Base-by-base conservation (phyloP, 2,329 filamentous ascomycete species). In the Zarea fungicola region DNA sequence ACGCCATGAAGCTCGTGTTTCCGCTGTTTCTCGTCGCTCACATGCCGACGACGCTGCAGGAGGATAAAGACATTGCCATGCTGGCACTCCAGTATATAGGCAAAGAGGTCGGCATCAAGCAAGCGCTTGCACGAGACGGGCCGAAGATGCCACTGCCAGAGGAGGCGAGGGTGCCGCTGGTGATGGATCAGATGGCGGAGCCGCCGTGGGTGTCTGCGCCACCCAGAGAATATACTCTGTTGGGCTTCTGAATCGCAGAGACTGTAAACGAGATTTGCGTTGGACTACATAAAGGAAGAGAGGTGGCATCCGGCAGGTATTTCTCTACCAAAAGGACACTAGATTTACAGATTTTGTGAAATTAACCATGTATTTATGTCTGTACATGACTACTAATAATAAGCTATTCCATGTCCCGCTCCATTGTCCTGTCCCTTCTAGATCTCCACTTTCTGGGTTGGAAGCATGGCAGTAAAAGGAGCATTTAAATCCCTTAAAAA, bases 1-100 rank as follows among this genome's bases (percentile, higher is more conserved):
- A 68, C 23, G 66, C 65, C 2, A 48, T 71, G 32, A 64, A 62
- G 56, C 50, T 70, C 23, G 58, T 70, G 14, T 71, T 67, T 64
- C 68, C 68, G 8, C 58, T 70, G 18, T 63, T 61, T 6, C 49
- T 60, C 2, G 55, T 70, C 18, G 64, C 60, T 28, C 48, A 63
- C 11, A 52, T 62, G 6, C 51, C 59, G 3, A 55, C 63, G 4
- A 60, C 61, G n/a, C 56, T 59, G 25, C 48, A 55, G 1, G 58
- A 60, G 25, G 60, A 69, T 36, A 58, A 58, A 21, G 48, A 49
- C 2, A 49, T 53, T 11, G 68, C 68, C 9, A 52, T 55, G 22
- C 36, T 36, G 23, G 56, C 59, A 5, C 52, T 71, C 13, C 37
- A 51, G 3, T 61, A 63, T 19, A 68, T 70, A 28, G 68, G 66